phyloP scores from a whole-genome alignment of 2,329 filamentous ascomycete genomes.

The Monilinia polystroma region DNA sequence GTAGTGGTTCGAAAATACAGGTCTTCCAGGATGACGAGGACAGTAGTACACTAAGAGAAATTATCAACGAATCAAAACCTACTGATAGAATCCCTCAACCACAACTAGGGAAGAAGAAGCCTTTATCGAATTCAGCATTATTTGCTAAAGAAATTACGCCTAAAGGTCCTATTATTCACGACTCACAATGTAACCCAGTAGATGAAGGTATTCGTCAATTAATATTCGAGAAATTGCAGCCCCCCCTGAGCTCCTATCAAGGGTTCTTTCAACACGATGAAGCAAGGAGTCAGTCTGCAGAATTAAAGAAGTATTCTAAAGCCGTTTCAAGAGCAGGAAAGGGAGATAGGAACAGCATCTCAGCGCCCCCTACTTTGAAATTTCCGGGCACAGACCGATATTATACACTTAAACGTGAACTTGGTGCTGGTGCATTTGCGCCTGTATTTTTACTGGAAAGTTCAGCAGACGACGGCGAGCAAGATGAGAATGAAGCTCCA shows the following conservation, averaged over 20 bases:
- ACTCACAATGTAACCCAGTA: constrained; percentile 84
- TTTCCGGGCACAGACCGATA: constrained; percentile 64
- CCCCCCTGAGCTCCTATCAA: constrained; percentile 69
- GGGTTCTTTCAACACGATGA: constrained; percentile 76
- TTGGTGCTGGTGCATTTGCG: constrained; percentile 91
- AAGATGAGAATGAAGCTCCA: constrained; percentile 47
- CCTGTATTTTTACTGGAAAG: constrained; percentile 91
- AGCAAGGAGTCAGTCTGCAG: constrained; percentile 63
- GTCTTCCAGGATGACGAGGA: constrained; percentile 40
- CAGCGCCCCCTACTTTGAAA: constrained; percentile 62
- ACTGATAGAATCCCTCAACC: constrained; percentile 53
- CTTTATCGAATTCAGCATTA: constrained; percentile 37
- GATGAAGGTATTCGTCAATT: constrained; percentile 71
- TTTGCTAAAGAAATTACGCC: constrained; percentile 46
- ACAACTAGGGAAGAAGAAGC: constrained; percentile 47
- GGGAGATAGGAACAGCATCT: constrained; percentile 58
- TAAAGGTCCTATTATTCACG: constrained; percentile 75
- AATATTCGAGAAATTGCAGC: constrained; percentile 73
- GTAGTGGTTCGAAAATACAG: constrained; percentile 34
- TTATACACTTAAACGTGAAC: constrained; percentile 79
- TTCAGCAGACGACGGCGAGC: constrained; percentile 50
- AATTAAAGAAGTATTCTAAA: constrained; percentile 82
- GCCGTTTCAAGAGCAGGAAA: constrained; percentile 46
- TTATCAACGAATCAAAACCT: constrained; percentile 53
- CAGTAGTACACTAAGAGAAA: constrained; percentile 72